Conservation (phyloP, 2,329 filamentous ascomycete genomes). For the Plectosphaerella cucumerina region DNA sequence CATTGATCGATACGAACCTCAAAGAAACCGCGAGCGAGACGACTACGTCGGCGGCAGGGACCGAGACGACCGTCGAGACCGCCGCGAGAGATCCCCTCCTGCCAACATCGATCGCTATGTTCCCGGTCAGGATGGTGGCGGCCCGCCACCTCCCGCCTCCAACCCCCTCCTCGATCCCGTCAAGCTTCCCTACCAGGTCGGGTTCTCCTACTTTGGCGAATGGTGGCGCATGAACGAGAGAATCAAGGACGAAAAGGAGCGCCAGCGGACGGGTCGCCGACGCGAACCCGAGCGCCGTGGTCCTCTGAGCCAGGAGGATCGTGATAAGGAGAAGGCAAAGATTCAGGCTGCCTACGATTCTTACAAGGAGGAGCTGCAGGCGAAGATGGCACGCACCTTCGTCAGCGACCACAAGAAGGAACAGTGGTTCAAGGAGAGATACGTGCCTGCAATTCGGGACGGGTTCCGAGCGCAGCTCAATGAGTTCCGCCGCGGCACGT, state of each 20-base stretch:
- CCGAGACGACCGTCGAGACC: constrained; percentile 50
- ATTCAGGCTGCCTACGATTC: constrained; percentile 68
- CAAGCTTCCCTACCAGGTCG: constrained; percentile 72
- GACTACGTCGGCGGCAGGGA: constrained; percentile 55
- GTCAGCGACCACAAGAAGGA: constrained; percentile 90
- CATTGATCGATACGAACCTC: constrained; percentile 73
- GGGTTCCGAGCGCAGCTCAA: constrained; percentile 70
- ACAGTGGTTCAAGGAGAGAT: constrained; percentile 97
- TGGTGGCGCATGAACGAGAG: constrained; percentile 83
- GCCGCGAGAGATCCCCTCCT: constrained; percentile 57
- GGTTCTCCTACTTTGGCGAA: constrained; percentile 81
- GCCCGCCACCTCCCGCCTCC: constrained; percentile 38
- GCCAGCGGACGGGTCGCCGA: constrained; percentile 63
- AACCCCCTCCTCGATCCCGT: constrained; percentile 72
- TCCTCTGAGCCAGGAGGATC: constrained; percentile 67
- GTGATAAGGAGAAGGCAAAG: constrained; percentile 72
- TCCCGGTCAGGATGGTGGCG: constrained; percentile 60
- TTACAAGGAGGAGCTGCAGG: constrained; percentile 66
- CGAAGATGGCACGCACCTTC: constrained; percentile 81
- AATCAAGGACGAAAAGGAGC: constrained; percentile 78
- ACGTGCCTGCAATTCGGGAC: constrained; percentile 77
- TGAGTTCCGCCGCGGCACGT: constrained; percentile 73
- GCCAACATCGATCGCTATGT: constrained; percentile 83
- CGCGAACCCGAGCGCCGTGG: constrained; percentile 62
- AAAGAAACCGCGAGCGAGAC: constrained; percentile 57